phyloP scores from a whole-genome alignment of 2,329 filamentous ascomycete genomes.

The Penicillium brasilianum region DNA sequence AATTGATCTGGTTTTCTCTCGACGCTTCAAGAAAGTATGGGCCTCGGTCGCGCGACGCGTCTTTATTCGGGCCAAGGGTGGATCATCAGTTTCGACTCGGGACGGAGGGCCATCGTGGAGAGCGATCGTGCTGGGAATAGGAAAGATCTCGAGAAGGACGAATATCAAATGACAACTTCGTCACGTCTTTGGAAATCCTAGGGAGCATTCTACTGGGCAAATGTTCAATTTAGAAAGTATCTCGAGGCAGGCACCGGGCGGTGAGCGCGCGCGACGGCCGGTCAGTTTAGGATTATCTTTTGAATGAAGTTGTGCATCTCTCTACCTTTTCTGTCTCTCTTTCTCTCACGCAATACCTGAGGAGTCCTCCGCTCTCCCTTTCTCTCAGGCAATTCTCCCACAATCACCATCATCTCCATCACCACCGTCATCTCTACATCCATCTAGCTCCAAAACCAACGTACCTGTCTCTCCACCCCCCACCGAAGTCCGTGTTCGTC shows the following conservation, averaged over 20 bases:
- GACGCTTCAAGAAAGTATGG: neutral
- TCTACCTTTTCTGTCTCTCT: conserved; percentile 5
- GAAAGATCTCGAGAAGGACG: neutral
- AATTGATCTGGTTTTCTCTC: neutral
- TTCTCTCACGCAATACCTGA: neutral
- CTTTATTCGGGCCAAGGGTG: neutral
- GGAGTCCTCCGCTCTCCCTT: neutral
- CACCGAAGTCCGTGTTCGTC: conserved; percentile 42
- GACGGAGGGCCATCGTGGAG: neutral
- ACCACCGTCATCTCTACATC: neutral
- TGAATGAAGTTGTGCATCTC: conserved; percentile 11
- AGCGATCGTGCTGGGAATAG: neutral
- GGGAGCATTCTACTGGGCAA: neutral
- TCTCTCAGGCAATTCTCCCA: conserved; percentile 7
- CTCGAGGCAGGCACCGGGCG: conserved; percentile 15
- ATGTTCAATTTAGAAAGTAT: neutral
- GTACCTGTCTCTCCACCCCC: conserved; percentile 9
- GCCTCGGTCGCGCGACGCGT: conserved; percentile 1
- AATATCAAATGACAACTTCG: neutral
- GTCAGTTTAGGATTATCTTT: conserved; percentile 17
- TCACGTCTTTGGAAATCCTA: neutral
- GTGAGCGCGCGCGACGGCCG: conserved; percentile 23
- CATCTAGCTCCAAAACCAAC: conserved; percentile 8
- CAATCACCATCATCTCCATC: neutral
- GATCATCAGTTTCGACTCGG: neutral